Base-by-base conservation (phyloP, 2,329 filamentous ascomycete genomes). In the Sphaerulina musiva region DNA sequence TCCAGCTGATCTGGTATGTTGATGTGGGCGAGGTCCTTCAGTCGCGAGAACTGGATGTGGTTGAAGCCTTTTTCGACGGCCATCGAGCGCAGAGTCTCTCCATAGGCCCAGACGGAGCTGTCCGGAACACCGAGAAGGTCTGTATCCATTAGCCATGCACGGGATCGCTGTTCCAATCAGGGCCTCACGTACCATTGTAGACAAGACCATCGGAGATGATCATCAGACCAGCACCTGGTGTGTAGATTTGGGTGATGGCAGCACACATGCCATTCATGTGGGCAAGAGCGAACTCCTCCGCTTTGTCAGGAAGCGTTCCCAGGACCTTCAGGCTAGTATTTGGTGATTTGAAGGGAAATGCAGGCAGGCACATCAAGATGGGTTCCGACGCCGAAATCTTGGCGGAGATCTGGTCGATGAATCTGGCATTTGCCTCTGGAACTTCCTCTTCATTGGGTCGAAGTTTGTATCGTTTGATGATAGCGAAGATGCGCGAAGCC, bases 181-280 rank as follows among this genome's bases (percentile, higher is more conserved):
- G 10, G 1, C 32, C 8, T 12, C 14, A 34, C 56, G 17, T 53
- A 58, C 55, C 57, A 46, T 59, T 59, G 40, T 59, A 59, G 17
- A 58, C 55, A 9, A 59, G 38, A 14, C 57, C 57, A 53, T 59
- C 57, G 8, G 55, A 58, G 32, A 58, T 56, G 47, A 59, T 58
- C 41, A 47, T 58, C 2, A 59, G 39, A 9, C 32, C 11, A 9
- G 57, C 57, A 14, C 57, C 57, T 17, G 57, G 57, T 23, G 46
- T 14, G 46, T 59, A 59, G 31, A 59, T 51, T 12, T 45, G 43
- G 10, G 32, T 14, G 17, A 59, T 58, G 2, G 46, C 50, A 38
- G 52, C 56, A 36, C 56, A 58, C 36, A 58, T 29, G 23, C 48
- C 43, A 26, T 58, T 56, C 34, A 58, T 34, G 20, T 50, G 53